Base-by-base conservation (phyloP, 2,329 filamentous ascomycete species). In the Fusarium sp. region DNA sequence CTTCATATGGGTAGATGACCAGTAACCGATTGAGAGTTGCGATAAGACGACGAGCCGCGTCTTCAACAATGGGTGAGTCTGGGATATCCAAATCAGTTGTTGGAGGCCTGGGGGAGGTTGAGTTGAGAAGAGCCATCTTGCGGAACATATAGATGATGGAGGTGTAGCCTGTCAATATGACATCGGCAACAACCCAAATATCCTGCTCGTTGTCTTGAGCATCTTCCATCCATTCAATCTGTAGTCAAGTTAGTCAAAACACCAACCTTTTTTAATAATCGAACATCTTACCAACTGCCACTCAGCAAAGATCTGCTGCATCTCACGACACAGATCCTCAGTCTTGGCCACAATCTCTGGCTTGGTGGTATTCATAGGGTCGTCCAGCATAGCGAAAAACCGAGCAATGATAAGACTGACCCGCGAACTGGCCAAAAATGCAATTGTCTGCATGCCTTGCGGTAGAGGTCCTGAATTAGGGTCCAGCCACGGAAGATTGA, bases 61-160 rank as follows among this genome's bases (percentile, higher is more conserved):
- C 68, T 2, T 74, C 69, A 4, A 75, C 75, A 0, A 76, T 66
- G 3, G 72, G 72, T 7, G 75, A 76, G 37, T 73, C 69, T 17
- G 74, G 74, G 2, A 76, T 73, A 8, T 76, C 74, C 3, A 73
- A 42, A 14, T 76, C 74, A 8, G 70, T 74, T 25, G 65, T 54
- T 15, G 74, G 67, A 6, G 72, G 73, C 3, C 58, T 58, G 3
- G 74, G 75, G 6, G 73, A 75, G n/a, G 54, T 72, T 3, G 71
- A 70, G 46, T 73, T 59, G 13, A 76, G 68, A 10, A 73, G 59
- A 20, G 66, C 65, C 63, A 73, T 72, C 46, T 77, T 78, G 45
- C 76, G 73, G 20, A 77, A 74, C 75, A 78, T 78, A 61, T 76
- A 78, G 27, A 78, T 72, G 46, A 77, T 71, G 50, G 69, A 74